Evolutionary conservation across 768 basidiomycete species (phyloP).

Genomic region (Myochromella boudieri): DNA sequence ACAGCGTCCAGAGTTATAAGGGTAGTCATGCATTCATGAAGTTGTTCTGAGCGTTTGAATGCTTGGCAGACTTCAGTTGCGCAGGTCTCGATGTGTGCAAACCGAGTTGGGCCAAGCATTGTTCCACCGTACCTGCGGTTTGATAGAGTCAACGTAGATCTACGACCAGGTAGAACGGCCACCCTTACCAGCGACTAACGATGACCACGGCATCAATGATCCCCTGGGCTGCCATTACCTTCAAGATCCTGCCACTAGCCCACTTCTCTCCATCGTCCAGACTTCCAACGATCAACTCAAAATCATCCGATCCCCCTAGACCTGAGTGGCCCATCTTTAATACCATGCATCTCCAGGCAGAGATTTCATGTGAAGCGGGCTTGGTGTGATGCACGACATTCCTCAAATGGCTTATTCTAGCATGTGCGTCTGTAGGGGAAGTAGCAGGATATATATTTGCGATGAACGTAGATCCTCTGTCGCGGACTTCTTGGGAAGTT

Average conservation of each 20-base stretch:
- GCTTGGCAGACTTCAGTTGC: slow-evolving; percentile 68
- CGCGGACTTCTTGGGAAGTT: slow-evolving; percentile 73
- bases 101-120: slow-evolving; percentile 73
- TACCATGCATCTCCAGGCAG: slow-evolving; percentile 79
- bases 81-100: slow-evolving; percentile 77
- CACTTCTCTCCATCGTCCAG: slow-evolving; percentile 81
- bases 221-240: slow-evolving; percentile 67
- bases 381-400: slow-evolving; percentile 56
- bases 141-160: too few species aligned
- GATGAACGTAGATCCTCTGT: slow-evolving; percentile 72
- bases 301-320: slow-evolving; percentile 72
- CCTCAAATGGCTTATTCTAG: slow-evolving; percentile 50
- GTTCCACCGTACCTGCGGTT: slow-evolving; percentile 76
- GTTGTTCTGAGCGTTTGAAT: slow-evolving; percentile 68
- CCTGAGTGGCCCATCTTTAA: slow-evolving; percentile 66
- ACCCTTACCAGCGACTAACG: slow-evolving; percentile 74
- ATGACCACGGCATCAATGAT: slow-evolving; percentile 78
- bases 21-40: slow-evolving; percentile 58
- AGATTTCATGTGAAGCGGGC: slow-evolving; percentile 70
- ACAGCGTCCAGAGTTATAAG: slow-evolving; percentile 62
- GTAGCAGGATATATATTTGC: slow-evolving; percentile 60
- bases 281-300: slow-evolving; percentile 59
- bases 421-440: slow-evolving; percentile 49
- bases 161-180: too few species aligned
- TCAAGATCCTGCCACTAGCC: slow-evolving; percentile 62